Evolutionary conservation across 768 basidiomycete species (phyloP).

Genomic region (Russula sp.): DNA sequence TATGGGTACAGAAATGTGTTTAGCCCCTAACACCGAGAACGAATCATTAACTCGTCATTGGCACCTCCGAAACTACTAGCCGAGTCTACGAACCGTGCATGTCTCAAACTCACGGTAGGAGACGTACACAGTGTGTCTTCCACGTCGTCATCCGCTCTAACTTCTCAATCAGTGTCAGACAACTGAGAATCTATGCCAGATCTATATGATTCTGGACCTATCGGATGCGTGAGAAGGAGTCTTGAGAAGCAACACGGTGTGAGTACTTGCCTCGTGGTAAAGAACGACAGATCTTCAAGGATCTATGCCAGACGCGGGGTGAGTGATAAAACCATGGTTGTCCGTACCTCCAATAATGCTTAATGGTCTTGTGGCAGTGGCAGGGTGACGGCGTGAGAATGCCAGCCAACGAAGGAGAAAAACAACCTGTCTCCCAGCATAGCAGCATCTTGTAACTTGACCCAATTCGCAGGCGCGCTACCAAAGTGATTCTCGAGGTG

Average conservation of each 20-base stretch:
- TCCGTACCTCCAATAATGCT: constrained; percentile 40
- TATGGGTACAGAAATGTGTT: background rate
- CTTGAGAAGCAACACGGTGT: background rate
- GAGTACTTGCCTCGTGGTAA: constrained; percentile 63
- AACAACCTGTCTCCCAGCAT: constrained; percentile 40
- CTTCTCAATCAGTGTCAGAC: constrained; percentile 76
- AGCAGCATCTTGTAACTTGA: constrained; percentile 53
- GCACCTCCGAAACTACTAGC: constrained; percentile 71
- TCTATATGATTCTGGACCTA: constrained; percentile 84
- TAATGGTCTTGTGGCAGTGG: too few relatives aligned
- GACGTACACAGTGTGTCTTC: constrained; percentile 57
- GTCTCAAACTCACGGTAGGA: background rate
- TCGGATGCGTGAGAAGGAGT: background rate
- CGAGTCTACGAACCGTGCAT: constrained; percentile 51
- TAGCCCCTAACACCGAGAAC: too few relatives aligned
- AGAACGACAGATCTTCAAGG: constrained; percentile 70
- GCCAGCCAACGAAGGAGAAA: constrained; percentile 90
- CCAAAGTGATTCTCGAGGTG: constrained; percentile 59
- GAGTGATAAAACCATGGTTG: constrained; percentile 67
- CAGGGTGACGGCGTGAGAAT: constrained; percentile 61
- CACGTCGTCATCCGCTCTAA: constrained; percentile 92
- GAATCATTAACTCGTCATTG: constrained; percentile 47
- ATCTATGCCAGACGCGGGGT: constrained; percentile 83
- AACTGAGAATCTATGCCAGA: constrained; percentile 85
- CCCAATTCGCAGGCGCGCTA: constrained; percentile 90